Conservation (phyloP, 176 grass and related monocot species). For the Panicum miliaceum region DNA sequence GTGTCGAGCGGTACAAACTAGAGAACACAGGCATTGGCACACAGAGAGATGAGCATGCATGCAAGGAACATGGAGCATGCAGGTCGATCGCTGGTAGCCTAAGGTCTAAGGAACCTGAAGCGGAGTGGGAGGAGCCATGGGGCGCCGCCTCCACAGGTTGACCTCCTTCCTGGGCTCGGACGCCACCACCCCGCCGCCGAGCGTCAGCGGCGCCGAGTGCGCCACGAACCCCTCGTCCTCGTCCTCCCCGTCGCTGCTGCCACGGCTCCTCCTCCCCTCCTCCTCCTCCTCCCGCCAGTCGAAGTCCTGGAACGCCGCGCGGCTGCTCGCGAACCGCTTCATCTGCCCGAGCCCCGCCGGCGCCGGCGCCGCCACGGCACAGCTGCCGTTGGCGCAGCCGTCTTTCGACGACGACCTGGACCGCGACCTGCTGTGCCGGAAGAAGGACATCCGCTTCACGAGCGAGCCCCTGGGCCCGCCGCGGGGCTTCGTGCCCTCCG, state of each 20-base stretch:
- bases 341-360: conserved; percentile 62
- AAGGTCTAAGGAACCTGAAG: conserved; percentile 44
- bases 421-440: conserved; percentile 51
- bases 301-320: conserved; percentile 67
- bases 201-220: conserved; percentile 76
- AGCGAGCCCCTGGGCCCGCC: conserved; percentile 23
- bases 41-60: neutral
- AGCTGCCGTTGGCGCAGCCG: neutral
- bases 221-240: conserved; percentile 58
- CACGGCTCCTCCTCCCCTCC: neutral
- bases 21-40: neutral
- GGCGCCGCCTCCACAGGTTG: conserved; percentile 89
- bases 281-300: conserved; percentile 63
- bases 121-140: conserved; percentile 53
- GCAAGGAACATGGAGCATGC: neutral
- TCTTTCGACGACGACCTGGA: conserved; percentile 16
- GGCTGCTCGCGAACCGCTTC: conserved; percentile 84
- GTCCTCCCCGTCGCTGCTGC: neutral
- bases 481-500: neutral
- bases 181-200: conserved; percentile 59
- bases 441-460: conserved; percentile 52
- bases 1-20: conserved; percentile 27
- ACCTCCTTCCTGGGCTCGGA: conserved; percentile 87
- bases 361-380: neutral
- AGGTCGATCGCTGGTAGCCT: neutral